These are phyloP conservation scores for Saitoella complicata DNA, from an alignment of 805 yeast species.

Conservation along the genomic window DNA sequence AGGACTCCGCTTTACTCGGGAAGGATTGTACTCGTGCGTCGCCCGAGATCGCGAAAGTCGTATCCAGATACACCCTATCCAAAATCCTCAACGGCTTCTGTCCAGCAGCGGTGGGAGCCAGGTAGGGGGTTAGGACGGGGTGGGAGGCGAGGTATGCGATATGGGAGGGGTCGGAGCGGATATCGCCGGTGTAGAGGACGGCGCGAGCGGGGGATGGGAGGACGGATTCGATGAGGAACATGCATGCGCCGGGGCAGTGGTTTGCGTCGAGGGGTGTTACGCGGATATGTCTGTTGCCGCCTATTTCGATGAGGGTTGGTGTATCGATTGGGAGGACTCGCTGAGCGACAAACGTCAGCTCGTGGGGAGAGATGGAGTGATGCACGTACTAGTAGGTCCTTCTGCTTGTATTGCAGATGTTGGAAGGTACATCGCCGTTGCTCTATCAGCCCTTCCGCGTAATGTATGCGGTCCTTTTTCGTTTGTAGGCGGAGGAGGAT, in stretches of 20 bases:
- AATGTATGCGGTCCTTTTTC: too few relatives aligned
- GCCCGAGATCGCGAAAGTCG: slow-evolving; percentile 20
- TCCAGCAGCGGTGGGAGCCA: slow-evolving; percentile 12
- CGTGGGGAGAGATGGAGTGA: too few relatives aligned
- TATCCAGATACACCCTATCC: slow-evolving; percentile 37
- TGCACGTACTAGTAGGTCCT: too few relatives aligned
- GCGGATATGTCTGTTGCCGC: slow-evolving; percentile 13
- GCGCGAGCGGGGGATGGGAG: slow-evolving; percentile 14
- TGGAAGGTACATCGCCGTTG: too few relatives aligned
- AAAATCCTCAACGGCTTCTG: slow-evolving; percentile 15
- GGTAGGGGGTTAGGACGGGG: slow-evolving; percentile 29
- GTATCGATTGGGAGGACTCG: slow-evolving; percentile 11
- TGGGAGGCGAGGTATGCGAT: slow-evolving; percentile 24
- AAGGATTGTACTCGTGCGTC: too few relatives aligned
- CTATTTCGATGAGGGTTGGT: slow-evolving; percentile 13
- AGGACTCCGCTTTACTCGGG: too few relatives aligned
- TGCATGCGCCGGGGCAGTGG: slow-evolving; percentile 46
- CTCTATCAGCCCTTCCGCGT: too few relatives aligned
- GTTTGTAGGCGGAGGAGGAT: too few relatives aligned
- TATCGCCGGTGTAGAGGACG: slow-evolving; percentile 40
- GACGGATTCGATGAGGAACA: slow-evolving; percentile 31
- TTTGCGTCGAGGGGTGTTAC: slow-evolving; percentile 33
- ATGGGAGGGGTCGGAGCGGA: slow-evolving; percentile 43
- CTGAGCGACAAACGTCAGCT: not conserved
- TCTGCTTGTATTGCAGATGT: too few relatives aligned